These are phyloP conservation scores for Alternaria viburni DNA, from an alignment of 2,329 filamentous ascomycete genomes.

Conservation along the genomic window DNA sequence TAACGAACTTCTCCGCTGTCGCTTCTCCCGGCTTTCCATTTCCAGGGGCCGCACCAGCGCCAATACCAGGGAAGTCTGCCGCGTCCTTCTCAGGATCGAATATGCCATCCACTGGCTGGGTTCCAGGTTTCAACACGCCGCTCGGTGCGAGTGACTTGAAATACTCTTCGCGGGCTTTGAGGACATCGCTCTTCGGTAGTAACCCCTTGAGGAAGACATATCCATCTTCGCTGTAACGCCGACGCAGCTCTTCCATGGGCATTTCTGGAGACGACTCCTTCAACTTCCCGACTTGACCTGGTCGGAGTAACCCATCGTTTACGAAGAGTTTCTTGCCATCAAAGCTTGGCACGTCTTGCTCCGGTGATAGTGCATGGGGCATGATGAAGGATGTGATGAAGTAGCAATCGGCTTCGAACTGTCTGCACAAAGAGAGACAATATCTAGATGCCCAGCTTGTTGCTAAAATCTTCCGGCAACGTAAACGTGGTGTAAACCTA, in stretches of 20 bases:
- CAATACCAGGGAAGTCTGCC: slow-evolving; percentile 60
- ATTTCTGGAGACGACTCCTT: slow-evolving; percentile 52
- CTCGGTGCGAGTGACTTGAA: slow-evolving; percentile 62
- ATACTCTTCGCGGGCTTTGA: slow-evolving; percentile 59
- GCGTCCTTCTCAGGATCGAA: slow-evolving; percentile 56
- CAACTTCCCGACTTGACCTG: slow-evolving; percentile 53
- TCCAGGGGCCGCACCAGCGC: slow-evolving; percentile 55
- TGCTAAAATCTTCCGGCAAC: background rate
- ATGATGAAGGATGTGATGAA: slow-evolving; percentile 24
- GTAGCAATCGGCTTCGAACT: background rate
- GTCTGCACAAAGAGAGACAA: background rate
- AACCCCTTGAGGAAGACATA: slow-evolving; percentile 64
- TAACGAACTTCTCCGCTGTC: slow-evolving; percentile 54
- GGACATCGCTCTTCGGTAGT: slow-evolving; percentile 60
- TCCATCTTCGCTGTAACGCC: slow-evolving; percentile 57
- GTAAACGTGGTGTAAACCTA: background rate
- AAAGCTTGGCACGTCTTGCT: slow-evolving; percentile 30
- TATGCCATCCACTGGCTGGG: slow-evolving; percentile 59
- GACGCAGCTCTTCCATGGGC: slow-evolving; percentile 57
- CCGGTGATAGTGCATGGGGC: slow-evolving; percentile 42
- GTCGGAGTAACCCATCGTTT: slow-evolving; percentile 56
- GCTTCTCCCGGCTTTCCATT: slow-evolving; percentile 55
- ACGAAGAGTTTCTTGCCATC: slow-evolving; percentile 48
- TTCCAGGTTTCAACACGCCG: slow-evolving; percentile 62
- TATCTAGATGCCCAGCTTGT: background rate